Conservation (phyloP, 805 yeast genomes). For the Cyberlindnera galapagoensis region DNA sequence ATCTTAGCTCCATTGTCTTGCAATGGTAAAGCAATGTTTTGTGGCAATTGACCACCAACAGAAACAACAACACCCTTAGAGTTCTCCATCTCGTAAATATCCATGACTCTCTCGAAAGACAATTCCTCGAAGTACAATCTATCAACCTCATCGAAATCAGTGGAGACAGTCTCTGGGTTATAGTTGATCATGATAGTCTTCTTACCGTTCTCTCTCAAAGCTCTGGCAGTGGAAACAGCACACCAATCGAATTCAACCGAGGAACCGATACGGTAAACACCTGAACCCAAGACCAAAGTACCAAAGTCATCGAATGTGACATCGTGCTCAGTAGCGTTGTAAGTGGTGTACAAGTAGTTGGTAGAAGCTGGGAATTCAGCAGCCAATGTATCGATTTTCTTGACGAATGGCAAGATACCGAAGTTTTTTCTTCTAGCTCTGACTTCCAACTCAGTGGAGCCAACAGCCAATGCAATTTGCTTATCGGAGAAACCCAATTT, state of each 20-base stretch:
- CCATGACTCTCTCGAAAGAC: constrained; percentile 93
- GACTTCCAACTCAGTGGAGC: constrained; percentile 69
- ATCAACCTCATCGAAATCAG: constrained; percentile 98
- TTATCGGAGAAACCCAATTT: constrained; percentile 92
- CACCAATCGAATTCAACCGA: constrained; percentile 99
- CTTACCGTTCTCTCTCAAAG: constrained; percentile 79
- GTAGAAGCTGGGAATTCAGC: constrained; percentile 99
- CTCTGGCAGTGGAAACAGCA: constrained; percentile 95
- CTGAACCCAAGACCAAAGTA: constrained; percentile 94
- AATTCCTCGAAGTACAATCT: constrained; percentile 94
- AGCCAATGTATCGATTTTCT: constrained; percentile 94
- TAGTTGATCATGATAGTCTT: constrained; percentile 95
- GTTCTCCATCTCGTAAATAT: constrained; percentile 88
- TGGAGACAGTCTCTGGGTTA: constrained; percentile 97
- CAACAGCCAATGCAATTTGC: constrained; percentile 79
- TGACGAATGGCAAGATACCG: constrained; percentile 87
- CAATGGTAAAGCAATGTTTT: constrained; percentile 85
- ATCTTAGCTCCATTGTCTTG: constrained; percentile 81
- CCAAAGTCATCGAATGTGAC: constrained; percentile 84
- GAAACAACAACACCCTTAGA: constrained; percentile 91
- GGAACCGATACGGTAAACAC: constrained; percentile 97
- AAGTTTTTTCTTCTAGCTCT: constrained; percentile 74
- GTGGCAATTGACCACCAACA: constrained; percentile 98
- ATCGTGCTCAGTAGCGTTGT: constrained; percentile 84
- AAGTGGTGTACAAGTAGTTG: constrained; percentile 91